Evolutionary conservation across 2,329 filamentous ascomycete species (phyloP), one percentile per base, ranked within the genome.

Genomic region (Didymellaceae sp.): DNA sequence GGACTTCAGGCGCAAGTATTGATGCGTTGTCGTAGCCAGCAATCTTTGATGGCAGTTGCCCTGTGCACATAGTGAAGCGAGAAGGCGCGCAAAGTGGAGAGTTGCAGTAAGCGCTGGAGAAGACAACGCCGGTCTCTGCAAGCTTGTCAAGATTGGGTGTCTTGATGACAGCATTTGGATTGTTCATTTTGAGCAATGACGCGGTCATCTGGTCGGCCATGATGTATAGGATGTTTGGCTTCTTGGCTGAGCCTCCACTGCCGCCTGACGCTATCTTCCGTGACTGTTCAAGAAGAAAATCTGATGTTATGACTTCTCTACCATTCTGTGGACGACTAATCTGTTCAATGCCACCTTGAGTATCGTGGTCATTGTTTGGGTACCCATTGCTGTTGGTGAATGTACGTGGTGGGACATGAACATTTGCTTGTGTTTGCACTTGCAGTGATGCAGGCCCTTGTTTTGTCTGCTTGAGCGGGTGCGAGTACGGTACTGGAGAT

Each of bases 161-260:
- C 76, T 91, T 90, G 81, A 97, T 96, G 71, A 90, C 88, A 1
- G 91, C 96, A 43, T 88, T 80, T 35, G 86, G 83, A 74, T 97
- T 92, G 79, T 97, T 91, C 79, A 96, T 93, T 78, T 91, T 93
- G 62, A 97, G 84, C 62, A 92, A 83, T 14, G 92, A 92, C 21
- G 92, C 92, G 14, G 92, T 89, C 73, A 97, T 85, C 78, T 97
- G 92, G 76, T 97, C 92, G 45, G 92, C 92, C 91, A 97, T 96
- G 77, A 97, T 95, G 80, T 94, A 96, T 37, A 92, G 80, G 61
- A 93, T 89, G 74, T 92, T 92, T 54, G 88, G 88, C 70, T 81
- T 82, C 40, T 62, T 70, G 6, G 57, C 31, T 14, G 47, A 20
- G 17, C 51, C 43, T 6, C 54, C 45, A 13, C 41, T 37, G 11